Percentiles rank a stretch among this genome's conserved stretches.
phyloP scores from a whole-genome alignment of 2,329 filamentous ascomycete genomes.

The Dactylellina leptospora region DNA sequence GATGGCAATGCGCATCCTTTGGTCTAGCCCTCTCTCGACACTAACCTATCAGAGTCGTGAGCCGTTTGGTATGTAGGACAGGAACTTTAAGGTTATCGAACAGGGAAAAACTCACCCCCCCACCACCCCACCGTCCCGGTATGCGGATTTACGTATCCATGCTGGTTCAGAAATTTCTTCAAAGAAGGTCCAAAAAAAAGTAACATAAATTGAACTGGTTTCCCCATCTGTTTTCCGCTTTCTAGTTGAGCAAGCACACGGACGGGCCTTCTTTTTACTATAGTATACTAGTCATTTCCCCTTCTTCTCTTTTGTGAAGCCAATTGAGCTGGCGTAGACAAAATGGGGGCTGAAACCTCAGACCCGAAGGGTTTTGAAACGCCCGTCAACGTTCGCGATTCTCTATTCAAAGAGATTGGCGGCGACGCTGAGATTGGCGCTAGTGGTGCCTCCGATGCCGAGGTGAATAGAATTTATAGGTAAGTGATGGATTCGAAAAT shows the following conservation, averaged over 20 bases:
- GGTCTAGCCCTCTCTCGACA: not conserved
- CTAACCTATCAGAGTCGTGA: not conserved
- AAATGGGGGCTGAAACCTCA: conserved; percentile 19
- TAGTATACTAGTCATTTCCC: not conserved
- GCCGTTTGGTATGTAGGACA: not conserved
- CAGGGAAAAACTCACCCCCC: not conserved
- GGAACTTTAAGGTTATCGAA: conserved; percentile 19
- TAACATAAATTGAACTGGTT: conserved; percentile 15
- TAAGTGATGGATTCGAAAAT: conserved; percentile 54
- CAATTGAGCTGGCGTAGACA: not conserved
- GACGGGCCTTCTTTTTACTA: not conserved
- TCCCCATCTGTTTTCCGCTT: too few relatives aligned
- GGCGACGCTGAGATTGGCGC: conserved; percentile 40
- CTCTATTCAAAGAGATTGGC: conserved; percentile 23
- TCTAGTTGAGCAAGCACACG: not conserved
- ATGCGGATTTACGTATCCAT: not conserved
- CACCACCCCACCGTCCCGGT: conserved; percentile 4
- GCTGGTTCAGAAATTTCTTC: not conserved
- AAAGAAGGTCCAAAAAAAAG: not conserved
- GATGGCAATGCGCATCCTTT: not conserved
- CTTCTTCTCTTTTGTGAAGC: not conserved
- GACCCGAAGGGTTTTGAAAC: conserved; percentile 26
- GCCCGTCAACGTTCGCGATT: conserved; percentile 38
- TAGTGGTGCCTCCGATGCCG: conserved; percentile 51
- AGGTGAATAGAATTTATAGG: conserved; percentile 60